Evolutionary conservation across 257 asterid genomes (phyloP).

Genomic region (Coffea eugenioides): DNA sequence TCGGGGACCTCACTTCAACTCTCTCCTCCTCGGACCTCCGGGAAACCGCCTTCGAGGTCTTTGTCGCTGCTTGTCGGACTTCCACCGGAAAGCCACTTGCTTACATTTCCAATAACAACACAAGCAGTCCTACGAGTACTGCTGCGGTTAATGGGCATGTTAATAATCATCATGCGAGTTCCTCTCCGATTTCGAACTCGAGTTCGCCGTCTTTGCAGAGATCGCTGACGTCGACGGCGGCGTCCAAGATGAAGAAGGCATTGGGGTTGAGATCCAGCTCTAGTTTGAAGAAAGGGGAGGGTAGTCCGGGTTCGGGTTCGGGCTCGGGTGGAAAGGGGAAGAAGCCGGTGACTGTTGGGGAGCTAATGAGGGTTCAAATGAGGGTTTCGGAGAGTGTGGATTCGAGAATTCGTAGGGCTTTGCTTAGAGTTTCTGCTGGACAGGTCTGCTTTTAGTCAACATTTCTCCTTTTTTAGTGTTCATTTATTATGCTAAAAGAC

Average conservation of each 20-base stretch:
- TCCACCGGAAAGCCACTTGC: constrained; percentile 58
- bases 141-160: not conserved
- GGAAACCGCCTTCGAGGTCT: constrained; percentile 87
- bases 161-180: not conserved
- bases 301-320: constrained; percentile 29
- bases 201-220: constrained; percentile 51
- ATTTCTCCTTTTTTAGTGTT: not conserved
- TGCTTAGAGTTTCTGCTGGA: constrained; percentile 92
- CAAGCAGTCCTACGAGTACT: not conserved
- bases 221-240: constrained; percentile 90
- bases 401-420: constrained; percentile 87
- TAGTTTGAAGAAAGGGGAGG: constrained; percentile 35
- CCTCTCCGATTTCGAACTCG: constrained; percentile 27
- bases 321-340: constrained; percentile 62
- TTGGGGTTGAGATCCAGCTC: constrained; percentile 86
- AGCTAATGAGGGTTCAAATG: constrained; percentile 90
- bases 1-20: constrained; percentile 59
- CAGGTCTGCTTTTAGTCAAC: constrained; percentile 52
- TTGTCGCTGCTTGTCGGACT: constrained; percentile 77
- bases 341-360: constrained; percentile 82
- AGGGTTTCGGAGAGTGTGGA: constrained; percentile 72
- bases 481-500: not conserved
- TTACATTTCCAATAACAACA: constrained; percentile 32
- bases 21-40: constrained; percentile 76
- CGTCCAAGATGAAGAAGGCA: constrained; percentile 97